These are phyloP conservation scores for Pharus latifolius DNA, from an alignment of 176 grass and related monocot genomes.

Conservation along the genomic window DNA sequence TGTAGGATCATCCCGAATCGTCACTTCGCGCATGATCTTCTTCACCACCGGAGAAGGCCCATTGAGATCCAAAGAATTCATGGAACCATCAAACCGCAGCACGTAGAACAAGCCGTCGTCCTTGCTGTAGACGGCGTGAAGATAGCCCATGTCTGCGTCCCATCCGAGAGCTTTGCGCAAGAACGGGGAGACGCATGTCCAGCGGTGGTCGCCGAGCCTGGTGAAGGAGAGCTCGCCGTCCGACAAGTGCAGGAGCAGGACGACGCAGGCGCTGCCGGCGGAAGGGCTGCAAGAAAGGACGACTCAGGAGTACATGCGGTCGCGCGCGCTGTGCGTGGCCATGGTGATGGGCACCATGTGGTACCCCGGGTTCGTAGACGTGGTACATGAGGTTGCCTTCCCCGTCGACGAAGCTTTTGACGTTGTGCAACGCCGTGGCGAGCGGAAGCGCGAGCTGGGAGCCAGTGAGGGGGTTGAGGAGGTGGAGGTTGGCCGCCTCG, in stretches of 20 bases:
- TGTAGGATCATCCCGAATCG: too few species aligned
- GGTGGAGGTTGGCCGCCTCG: background rate
- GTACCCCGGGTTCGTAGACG: background rate
- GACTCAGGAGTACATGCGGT: background rate
- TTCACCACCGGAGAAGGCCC: too few species aligned
- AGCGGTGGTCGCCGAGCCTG: background rate
- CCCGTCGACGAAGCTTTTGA: background rate
- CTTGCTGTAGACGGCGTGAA: too few species aligned
- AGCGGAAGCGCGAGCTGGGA: background rate
- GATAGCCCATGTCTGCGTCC: too few species aligned
- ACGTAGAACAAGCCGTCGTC: too few species aligned
- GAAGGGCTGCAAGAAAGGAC: background rate
- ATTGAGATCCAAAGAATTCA: too few species aligned
- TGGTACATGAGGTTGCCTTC: background rate
- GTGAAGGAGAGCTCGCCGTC: background rate
- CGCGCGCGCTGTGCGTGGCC: too few species aligned
- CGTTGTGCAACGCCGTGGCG: background rate
- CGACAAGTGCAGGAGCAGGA: background rate
- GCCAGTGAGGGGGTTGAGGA: background rate
- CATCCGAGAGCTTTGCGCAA: background rate
- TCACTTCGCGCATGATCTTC: too few species aligned
- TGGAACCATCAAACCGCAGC: too few species aligned
- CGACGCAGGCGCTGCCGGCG: background rate
- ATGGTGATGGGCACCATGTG: too few species aligned
- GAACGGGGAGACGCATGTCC: background rate